Conservation (phyloP, 148 eudicot species). For the Rhododendron mucronatum region DNA sequence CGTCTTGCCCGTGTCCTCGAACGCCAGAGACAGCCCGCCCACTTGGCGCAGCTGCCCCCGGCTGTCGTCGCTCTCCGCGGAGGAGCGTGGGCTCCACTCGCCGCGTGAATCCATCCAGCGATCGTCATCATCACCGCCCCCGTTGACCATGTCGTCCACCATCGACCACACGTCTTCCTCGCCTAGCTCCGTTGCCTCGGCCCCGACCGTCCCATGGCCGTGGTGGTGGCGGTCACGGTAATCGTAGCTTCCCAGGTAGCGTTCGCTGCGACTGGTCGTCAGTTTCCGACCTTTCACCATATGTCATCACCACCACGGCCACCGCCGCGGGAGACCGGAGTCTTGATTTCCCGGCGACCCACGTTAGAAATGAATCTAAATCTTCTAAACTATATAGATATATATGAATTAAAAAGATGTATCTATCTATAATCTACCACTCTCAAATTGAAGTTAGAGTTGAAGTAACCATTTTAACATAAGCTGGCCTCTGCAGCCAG, state of each 20-base stretch:
- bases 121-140: constrained; percentile 3
- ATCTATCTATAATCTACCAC: neutral
- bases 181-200: constrained; percentile 38
- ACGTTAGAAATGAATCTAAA: neutral
- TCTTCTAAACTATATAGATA: neutral
- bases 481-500: constrained; percentile 10
- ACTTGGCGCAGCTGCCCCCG: constrained; percentile 1
- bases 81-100: constrained; percentile 52
- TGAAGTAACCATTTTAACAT: neutral
- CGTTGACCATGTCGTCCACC: constrained; percentile 35
- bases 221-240: constrained; percentile 7
- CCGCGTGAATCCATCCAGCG: neutral
- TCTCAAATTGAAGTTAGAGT: neutral
- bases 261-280: constrained; percentile 71
- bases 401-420: neutral
- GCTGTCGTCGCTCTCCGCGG: constrained; percentile 23
- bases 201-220: constrained; percentile 13
- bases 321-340: neutral
- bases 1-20: constrained; percentile 41
- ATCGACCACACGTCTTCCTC: constrained; percentile 85
- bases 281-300: constrained; percentile 86
- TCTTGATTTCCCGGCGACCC: constrained; percentile 10
- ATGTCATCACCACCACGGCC: constrained; percentile 1
- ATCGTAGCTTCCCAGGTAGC: constrained; percentile 42
- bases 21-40: constrained; percentile 74